phyloP scores from a whole-genome alignment of 2,329 filamentous ascomycete genomes.

The Cercospora sp. region DNA sequence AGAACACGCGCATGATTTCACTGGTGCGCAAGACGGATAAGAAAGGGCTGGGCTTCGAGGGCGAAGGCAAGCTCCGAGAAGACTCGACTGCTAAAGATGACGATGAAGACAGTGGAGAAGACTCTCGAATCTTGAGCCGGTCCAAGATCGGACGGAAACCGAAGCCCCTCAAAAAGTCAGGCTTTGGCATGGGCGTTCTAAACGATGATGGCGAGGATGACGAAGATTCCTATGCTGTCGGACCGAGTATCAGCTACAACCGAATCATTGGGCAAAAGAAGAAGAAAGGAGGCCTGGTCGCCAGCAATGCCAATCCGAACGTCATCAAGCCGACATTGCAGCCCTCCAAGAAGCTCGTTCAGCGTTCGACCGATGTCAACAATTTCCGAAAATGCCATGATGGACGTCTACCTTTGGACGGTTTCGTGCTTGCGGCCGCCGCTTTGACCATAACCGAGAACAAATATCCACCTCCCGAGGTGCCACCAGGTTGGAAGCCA shows the following conservation, averaged over 20 bases:
- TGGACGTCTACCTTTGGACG: constrained; percentile 73
- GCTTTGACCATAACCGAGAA: constrained; percentile 46
- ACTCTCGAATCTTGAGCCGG: constrained; percentile 34
- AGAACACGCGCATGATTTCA: constrained; percentile 69
- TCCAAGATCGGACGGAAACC: constrained; percentile 38
- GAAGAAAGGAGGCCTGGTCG: constrained; percentile 56
- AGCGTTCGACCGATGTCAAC: constrained; percentile 39
- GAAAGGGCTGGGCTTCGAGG: constrained; percentile 68
- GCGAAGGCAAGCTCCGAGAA: constrained; percentile 55
- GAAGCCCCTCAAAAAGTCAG: constrained; percentile 61
- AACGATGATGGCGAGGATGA: constrained; percentile 95
- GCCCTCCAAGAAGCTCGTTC: constrained; percentile 62
- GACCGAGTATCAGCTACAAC: constrained; percentile 86
- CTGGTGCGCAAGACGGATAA: constrained; percentile 66
- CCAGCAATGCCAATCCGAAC: constrained; percentile 27
- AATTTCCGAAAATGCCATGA: constrained; percentile 75
- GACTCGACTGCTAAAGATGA: constrained; percentile 38
- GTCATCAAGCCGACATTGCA: constrained; percentile 64
- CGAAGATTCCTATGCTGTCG: constrained; percentile 90
- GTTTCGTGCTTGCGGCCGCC: constrained; percentile 70
- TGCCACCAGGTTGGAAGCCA: constrained; percentile 74
- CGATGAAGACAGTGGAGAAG: constrained; percentile 33
- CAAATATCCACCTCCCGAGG: constrained; percentile 63
- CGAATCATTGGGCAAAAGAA: constrained; percentile 77
- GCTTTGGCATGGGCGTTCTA: constrained; percentile 82